These are phyloP conservation scores for Cupressus sempervirens DNA, from an alignment of 75 land plant species.

Conservation along the genomic window DNA sequence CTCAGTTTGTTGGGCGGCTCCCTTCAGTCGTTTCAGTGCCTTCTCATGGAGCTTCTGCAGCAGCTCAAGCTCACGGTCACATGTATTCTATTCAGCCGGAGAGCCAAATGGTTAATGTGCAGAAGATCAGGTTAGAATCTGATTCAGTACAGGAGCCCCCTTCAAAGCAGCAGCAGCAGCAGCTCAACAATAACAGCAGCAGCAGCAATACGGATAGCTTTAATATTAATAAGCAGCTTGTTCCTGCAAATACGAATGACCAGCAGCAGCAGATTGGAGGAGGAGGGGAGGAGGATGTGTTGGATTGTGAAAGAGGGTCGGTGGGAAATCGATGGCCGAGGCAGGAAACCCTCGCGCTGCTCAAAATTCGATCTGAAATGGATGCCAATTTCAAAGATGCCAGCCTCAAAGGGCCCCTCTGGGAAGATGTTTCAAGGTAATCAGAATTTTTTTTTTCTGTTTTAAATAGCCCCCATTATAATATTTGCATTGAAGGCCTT, in stretches of 20 bases:
- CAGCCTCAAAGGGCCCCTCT: conserved; percentile 25
- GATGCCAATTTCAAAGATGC: conserved; percentile 23
- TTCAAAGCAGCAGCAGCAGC: background rate
- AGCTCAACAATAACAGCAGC: conserved; percentile 4
- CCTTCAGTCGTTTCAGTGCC: conserved; percentile 12
- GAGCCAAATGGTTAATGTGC: background rate
- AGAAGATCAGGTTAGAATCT: conserved; percentile 11
- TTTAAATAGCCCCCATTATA: background rate
- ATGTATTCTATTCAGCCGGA: background rate
- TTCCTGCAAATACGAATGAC: background rate
- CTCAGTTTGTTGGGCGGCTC: conserved; percentile 34
- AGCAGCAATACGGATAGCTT: conserved; percentile 6
- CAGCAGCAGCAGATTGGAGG: background rate
- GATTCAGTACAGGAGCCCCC: background rate
- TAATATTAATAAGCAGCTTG: background rate
- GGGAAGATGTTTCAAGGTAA: conserved; percentile 29
- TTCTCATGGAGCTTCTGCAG: background rate
- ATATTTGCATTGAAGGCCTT: background rate
- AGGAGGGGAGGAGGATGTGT: conserved; percentile 7
- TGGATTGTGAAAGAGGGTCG: conserved; percentile 12
- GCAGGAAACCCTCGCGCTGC: conserved; percentile 21
- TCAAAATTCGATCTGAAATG: conserved; percentile 28
- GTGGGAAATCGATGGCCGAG: conserved; percentile 23
- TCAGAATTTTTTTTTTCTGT: background rate
- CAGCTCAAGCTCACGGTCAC: conserved; percentile 9